Evolutionary conservation across 2,329 filamentous ascomycete genomes (phyloP).

Genomic region (Alternaria gaisen): DNA sequence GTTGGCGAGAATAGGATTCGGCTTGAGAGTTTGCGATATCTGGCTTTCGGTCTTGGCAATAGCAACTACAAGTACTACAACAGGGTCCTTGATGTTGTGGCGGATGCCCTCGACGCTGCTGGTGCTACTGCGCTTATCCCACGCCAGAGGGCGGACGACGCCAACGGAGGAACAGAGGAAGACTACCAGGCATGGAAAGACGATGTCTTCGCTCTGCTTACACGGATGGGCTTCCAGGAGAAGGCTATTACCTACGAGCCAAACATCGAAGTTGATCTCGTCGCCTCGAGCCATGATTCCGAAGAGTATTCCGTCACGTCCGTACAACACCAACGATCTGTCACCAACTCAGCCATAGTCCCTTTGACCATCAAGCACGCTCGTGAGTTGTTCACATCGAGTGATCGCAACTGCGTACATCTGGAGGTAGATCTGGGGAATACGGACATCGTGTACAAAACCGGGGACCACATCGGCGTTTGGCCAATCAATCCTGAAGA

Average conservation of each 20-base stretch:
- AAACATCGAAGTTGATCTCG: slow-evolving; percentile 36
- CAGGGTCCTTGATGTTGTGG: slow-evolving; percentile 51
- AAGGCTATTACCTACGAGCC: slow-evolving; percentile 48
- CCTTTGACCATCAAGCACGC: slow-evolving; percentile 43
- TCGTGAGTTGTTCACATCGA: slow-evolving; percentile 48
- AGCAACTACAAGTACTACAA: slow-evolving; percentile 60
- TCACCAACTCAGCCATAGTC: slow-evolving; percentile 43
- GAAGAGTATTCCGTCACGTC: slow-evolving; percentile 31
- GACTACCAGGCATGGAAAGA: slow-evolving; percentile 56
- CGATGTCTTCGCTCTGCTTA: slow-evolving; percentile 44
- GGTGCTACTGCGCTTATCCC: slow-evolving; percentile 47
- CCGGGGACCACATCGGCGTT: slow-evolving; percentile 55
- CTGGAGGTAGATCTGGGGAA: slow-evolving; percentile 53
- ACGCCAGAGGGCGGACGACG: slow-evolving; percentile 53
- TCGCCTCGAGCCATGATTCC: slow-evolving; percentile 14
- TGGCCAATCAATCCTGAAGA: slow-evolving; percentile 53
- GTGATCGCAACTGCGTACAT: slow-evolving; percentile 53
- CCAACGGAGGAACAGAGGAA: slow-evolving; percentile 54
- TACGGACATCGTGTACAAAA: slow-evolving; percentile 53
- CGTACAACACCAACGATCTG: slow-evolving; percentile 41
- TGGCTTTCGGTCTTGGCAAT: slow-evolving; percentile 58
- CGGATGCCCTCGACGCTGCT: slow-evolving; percentile 40
- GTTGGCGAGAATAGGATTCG: slow-evolving; percentile 27
- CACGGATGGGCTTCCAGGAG: slow-evolving; percentile 45
- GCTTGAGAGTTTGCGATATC: slow-evolving; percentile 48